Evolutionary conservation across 495 filamentous ascomycete genomes (phyloP), one percentile per base, ranked within the genome.

Genomic region (Astrothelium subdiscretum): DNA sequence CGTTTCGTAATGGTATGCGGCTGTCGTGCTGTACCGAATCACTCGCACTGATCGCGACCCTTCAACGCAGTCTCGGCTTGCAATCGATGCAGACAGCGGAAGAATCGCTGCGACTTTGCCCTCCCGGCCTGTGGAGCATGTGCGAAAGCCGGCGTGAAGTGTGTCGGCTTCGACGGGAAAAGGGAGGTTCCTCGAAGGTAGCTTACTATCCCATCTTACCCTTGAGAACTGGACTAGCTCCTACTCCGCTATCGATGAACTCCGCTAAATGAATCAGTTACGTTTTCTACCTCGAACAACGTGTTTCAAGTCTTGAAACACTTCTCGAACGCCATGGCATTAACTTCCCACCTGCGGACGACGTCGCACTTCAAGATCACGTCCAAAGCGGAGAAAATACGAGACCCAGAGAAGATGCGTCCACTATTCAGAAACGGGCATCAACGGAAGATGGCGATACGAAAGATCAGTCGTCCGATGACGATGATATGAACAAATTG

Each of bases 11-110:
- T 15, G 48, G 48, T 54, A 54, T 54, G 48, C 48, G 8, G 6
- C 8, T 54, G 11, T 54, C 29, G 5, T 24, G 48, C 48, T 29
- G 48, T 3, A 54, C 3, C 6, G 8, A 29, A 24, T 54, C 48
- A 26, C 24, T 29, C 8, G 48, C 48, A 15, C 48, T 54, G 57
- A 59, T 65, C 63, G 6, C 44, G 61, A 20, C 63, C 64, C 54
- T 96, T 97, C 73, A 87, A 92, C 67, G 96, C 96, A 72, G 92
- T 97, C 63, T 92, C 88, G 65, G 92, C 92, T 57, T 97, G 92
- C 72, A 95, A 96, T 75, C 84, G 92, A 24, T 97, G 92, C 71
- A 84, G 92, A 13, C 75, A 92, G 65, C 84, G 92, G 66, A 97
- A 97, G 76, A 96, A 97, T 69, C 83, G 91, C 31, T 97, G 92